These are phyloP conservation scores for Microdochium bolleyi DNA, from an alignment of 2,329 filamentous ascomycete genomes.

Conservation along the genomic window DNA sequence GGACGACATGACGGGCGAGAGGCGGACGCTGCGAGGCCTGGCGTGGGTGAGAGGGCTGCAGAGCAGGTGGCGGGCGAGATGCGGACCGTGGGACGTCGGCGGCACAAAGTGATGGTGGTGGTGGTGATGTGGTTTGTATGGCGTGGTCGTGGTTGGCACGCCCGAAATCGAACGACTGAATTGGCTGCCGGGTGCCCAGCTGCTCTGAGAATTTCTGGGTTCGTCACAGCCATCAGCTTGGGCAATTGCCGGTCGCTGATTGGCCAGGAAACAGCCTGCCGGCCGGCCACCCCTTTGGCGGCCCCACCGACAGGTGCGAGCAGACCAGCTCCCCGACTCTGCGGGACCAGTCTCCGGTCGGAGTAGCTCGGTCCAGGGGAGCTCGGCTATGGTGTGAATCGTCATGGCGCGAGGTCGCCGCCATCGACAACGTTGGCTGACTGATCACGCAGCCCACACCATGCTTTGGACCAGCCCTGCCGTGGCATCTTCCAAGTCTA, in stretches of 20 bases:
- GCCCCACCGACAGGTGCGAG: not conserved
- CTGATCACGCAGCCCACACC: not conserved
- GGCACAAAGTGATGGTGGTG: not conserved
- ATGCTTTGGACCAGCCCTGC: too few species aligned
- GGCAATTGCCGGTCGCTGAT: not conserved
- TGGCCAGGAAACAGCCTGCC: not conserved
- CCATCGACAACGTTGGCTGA: not conserved
- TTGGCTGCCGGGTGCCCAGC: not conserved
- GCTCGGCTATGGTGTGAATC: too few species aligned
- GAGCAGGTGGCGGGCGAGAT: not conserved
- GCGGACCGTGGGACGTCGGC: not conserved
- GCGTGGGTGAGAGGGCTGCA: slow-evolving; percentile 10
- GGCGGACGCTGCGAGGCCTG: slow-evolving; percentile 40
- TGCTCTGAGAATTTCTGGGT: not conserved
- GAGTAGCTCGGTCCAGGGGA: not conserved
- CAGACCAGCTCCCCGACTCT: not conserved
- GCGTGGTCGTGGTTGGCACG: not conserved
- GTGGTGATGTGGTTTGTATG: not conserved
- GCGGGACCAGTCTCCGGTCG: too few species aligned
- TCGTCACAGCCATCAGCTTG: not conserved
- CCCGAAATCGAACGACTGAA: not conserved
- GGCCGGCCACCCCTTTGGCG: not conserved
- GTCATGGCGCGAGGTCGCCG: too few species aligned
- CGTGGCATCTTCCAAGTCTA: too few species aligned
- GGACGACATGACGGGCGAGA: slow-evolving; percentile 50